Percentiles rank a stretch among this genome's conserved stretches.
Conservation (phyloP, 2,329 filamentous ascomycete genomes). For the Sporothrix inflata region DNA sequence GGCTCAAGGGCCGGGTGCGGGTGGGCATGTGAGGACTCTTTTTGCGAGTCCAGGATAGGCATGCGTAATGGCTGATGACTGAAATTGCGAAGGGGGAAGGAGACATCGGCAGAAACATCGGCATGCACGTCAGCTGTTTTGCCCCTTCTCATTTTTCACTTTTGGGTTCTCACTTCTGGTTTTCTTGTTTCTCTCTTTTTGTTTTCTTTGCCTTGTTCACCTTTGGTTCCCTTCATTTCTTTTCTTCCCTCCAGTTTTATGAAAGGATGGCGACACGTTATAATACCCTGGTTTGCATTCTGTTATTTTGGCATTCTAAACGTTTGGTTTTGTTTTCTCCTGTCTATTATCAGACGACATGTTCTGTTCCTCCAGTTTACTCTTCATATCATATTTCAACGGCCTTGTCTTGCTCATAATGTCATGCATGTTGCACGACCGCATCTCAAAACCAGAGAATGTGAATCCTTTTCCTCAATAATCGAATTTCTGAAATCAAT, state of each 20-base stretch:
- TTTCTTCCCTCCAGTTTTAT: conserved; percentile 7
- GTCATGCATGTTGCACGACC: background rate
- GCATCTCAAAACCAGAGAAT: background rate
- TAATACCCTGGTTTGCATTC: conserved; percentile 27
- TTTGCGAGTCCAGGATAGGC: background rate
- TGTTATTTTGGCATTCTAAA: background rate
- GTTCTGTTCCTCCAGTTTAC: background rate
- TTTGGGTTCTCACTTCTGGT: background rate
- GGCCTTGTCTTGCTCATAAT: background rate
- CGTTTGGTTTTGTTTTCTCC: background rate
- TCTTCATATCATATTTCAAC: background rate
- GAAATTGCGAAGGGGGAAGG: background rate
- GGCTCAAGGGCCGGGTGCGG: conserved; percentile 35
- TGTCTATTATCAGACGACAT: background rate
- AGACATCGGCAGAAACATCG: background rate
- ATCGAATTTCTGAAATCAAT: background rate
- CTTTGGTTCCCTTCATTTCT: conserved; percentile 9
- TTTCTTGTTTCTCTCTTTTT: background rate
- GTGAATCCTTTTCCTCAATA: background rate
- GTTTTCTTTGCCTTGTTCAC: conserved; percentile 3
- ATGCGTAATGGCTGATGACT: conserved; percentile 8
- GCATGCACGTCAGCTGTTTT: background rate
- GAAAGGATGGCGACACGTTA: conserved; percentile 20
- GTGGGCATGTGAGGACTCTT: conserved; percentile 12
- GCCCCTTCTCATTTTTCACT: background rate